These are phyloP conservation scores for Candida tallmaniae DNA, from an alignment of 805 yeast species.

Conservation along the genomic window DNA sequence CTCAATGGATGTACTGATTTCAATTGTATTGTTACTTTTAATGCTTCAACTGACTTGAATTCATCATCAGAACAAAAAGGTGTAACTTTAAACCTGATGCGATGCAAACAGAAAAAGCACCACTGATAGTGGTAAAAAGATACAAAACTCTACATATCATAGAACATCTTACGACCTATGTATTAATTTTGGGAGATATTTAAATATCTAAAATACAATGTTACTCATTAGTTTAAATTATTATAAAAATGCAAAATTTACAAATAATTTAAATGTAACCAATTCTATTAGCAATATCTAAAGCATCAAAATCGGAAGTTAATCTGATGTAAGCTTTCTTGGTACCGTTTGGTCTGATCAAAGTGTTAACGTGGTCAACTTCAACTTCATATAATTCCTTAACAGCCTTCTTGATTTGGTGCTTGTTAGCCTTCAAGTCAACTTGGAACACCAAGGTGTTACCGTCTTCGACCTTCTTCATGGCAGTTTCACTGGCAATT, in stretches of 20 bases:
- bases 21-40: no score
- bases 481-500: constrained; percentile 97
- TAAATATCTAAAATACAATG: constrained; percentile 1
- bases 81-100: no score
- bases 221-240: background rate
- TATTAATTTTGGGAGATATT: background rate
- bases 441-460: constrained; percentile 99
- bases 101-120: no score
- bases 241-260: background rate
- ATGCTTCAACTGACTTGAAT: no score
- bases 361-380: constrained; percentile 89
- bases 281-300: constrained; percentile 99
- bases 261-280: constrained; percentile 75
- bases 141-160: no score
- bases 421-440: constrained; percentile 94
- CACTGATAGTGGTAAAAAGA: no score
- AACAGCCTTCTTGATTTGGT: constrained; percentile 97
- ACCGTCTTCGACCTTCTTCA: constrained; percentile 99
- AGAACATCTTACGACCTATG: background rate
- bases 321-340: constrained; percentile 99
- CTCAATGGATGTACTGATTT: no score
- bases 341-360: constrained; percentile 98
- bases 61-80: no score
- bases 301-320: constrained; percentile 98
- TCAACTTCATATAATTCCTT: constrained; percentile 98